Evolutionary conservation across 2,329 filamentous ascomycete species (phyloP), one percentile per base, ranked within the genome.

Genomic region (Dactylellina sp.): DNA sequence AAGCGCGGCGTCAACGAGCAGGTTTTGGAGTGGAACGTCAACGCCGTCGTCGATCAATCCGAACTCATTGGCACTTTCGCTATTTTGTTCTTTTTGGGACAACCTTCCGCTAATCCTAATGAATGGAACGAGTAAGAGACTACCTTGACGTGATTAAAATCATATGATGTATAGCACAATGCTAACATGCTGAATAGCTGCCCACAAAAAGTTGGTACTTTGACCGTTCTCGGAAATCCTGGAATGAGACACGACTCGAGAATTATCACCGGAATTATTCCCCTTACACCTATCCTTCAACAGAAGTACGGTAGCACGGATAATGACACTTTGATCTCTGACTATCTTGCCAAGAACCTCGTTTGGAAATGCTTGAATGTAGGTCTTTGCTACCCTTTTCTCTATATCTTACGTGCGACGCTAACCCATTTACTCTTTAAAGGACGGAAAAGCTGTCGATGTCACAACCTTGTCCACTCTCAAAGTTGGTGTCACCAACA

Each of bases 1-100:
- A 52, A 52, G 18, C 42, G 53, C 22, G 37, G n/a, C 22, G 44
- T 46, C 24, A 35, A 18, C 16, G 16, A 11, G 35, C 3, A 57
- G 5, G 22, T 47, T 14, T 39, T 61, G 20, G 74, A 77, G 71
- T 78, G 77, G 77, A 68, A 77, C 24, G 64, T 68, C 47, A 68
- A 76, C 49, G 18, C 76, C 9, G 71, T 75, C 50, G 68, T 75
- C 20, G 77, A 78, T 55, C 64, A 72, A 40, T 57, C 70, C 12
- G 77, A 78, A 24, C 39, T 77, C 25, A 5, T 24, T 18, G 70
- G 71, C 7, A 55, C 52, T 39, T 68, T 76, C 32, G n/a, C 55
- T 35, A 44, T 76, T 18, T 35, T 53, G 6, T 22, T 62, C 1
- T 71, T 63, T 44, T 47, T 71, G 20, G 66, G 66, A 7, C 22